Evolutionary conservation across 768 basidiomycete genomes (phyloP).

Genomic region (Pleurotus salmoneostramineus): DNA sequence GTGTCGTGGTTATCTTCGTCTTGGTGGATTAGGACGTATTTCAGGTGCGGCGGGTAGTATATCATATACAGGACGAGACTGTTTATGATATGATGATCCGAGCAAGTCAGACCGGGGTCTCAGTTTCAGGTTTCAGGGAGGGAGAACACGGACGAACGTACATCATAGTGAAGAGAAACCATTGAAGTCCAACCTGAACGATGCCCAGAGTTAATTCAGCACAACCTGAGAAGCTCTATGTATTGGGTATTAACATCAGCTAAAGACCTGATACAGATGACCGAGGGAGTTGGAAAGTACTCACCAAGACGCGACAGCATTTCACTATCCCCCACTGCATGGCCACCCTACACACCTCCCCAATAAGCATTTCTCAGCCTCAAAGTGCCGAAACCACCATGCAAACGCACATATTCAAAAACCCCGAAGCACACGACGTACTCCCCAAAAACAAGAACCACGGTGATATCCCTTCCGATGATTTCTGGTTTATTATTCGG

Average conservation of each 20-base stretch:
- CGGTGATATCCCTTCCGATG: conserved; percentile 89
- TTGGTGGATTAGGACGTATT: conserved; percentile 42
- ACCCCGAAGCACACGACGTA: conserved; percentile 74
- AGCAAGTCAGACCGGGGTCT: too few species aligned
- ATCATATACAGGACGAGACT: conserved; percentile 89
- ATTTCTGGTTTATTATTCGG: conserved; percentile 72
- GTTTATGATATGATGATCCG: background rate
- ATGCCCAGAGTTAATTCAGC: conserved; percentile 80
- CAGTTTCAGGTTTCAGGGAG: background rate
- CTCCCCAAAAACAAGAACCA: conserved; percentile 89
- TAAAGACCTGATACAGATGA: background rate
- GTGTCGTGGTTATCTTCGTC: conserved; percentile 36
- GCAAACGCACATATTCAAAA: conserved; percentile 76
- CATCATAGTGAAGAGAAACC: conserved; percentile 84
- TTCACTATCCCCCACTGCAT: conserved; percentile 80
- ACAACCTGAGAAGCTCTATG: conserved; percentile 65
- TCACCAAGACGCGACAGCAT: conserved; percentile 76
- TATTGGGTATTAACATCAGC: background rate
- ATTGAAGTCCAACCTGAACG: conserved; percentile 77
- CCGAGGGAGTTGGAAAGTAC: conserved; percentile 20
- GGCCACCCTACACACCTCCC: conserved; percentile 52
- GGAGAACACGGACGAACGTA: conserved; percentile 40
- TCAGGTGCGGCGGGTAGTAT: conserved; percentile 86
- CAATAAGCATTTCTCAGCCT: background rate
- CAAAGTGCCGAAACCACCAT: too few species aligned